Base-by-base conservation (phyloP, 2,329 filamentous ascomycete genomes). In the Cladosporium sp. region DNA sequence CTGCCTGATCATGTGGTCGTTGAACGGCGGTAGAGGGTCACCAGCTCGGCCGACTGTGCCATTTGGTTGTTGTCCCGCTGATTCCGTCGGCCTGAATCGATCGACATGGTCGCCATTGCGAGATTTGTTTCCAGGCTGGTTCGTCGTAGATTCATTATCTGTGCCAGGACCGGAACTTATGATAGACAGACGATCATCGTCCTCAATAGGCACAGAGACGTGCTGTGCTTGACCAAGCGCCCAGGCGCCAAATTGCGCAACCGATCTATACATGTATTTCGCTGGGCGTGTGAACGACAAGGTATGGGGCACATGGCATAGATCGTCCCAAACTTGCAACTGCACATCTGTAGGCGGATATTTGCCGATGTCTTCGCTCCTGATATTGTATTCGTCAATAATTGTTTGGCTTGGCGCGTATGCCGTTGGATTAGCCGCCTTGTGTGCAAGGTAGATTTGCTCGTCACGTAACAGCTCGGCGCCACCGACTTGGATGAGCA, bases 201-300 rank as follows among this genome's bases (percentile, higher is more conserved):
- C 87, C 35, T 88, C 72, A 35, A 96, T 93, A 17, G 94, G 89
- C 56, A 96, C 92, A 1, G 84, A 83, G 1, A 82, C 83, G 59
- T 90, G 82, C 68, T 97, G 92, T 0, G 91, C 91, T 62, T 87
- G 81, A 0, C 92, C 90, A 20, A 97, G 79, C 0, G 89, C 88
- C 92, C 92, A 97, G 0, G 92, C 91, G 2, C 91, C 89, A 68
- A 99, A 97, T 65, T 97, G 93, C 0, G 94, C 89, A 53, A 97
- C 85, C 1, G 90, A 90, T 48, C 93, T 84, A 71, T 91, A 97
- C 91, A 97, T 97, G 74, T 89, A 89, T 71, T 97, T 97, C 45
- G 93, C 94, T 0, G 94, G 94, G n/a, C 87, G 83, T 0, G 93
- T 97, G 71, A 96, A 97, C 66, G 90, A 96, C n/a, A 97, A 80